phyloP scores from a whole-genome alignment of 2,329 filamentous ascomycete species.

The Phaeosphaeriaceae sp. region DNA sequence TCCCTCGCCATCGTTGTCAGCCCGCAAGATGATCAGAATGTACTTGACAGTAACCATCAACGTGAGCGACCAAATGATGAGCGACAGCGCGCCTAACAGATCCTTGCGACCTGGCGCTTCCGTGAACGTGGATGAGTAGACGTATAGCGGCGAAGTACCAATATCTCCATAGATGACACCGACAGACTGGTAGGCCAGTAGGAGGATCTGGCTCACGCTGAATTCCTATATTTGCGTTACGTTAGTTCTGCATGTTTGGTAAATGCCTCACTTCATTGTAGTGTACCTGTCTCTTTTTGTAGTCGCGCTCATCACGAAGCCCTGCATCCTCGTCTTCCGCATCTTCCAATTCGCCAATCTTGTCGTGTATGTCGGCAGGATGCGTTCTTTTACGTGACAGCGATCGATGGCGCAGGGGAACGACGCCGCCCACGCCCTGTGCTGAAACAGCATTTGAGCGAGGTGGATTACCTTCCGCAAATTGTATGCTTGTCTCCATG shows the following conservation, averaged over 20 bases:
- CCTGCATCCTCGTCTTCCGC: slow-evolving; percentile 43
- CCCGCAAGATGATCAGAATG: slow-evolving; percentile 68
- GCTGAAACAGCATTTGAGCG: slow-evolving; percentile 12
- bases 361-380: slow-evolving; percentile 69
- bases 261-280: not conserved
- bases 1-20: slow-evolving; percentile 75
- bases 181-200: slow-evolving; percentile 65
- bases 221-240: slow-evolving; percentile 26
- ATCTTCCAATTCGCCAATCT: slow-evolving; percentile 53
- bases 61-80: slow-evolving; percentile 73
- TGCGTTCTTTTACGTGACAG: slow-evolving; percentile 21
- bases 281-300: slow-evolving; percentile 39
- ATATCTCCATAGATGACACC: slow-evolving; percentile 76
- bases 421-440: slow-evolving; percentile 30
- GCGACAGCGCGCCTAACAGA: slow-evolving; percentile 69
- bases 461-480: slow-evolving; percentile 17
- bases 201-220: slow-evolving; percentile 32
- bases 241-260: slow-evolving; percentile 13
- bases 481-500: slow-evolving; percentile 37
- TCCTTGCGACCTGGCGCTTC: slow-evolving; percentile 59
- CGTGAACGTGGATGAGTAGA: slow-evolving; percentile 72
- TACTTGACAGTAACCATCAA: slow-evolving; percentile 76
- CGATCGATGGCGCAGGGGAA: slow-evolving; percentile 28
- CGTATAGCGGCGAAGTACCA: slow-evolving; percentile 72
- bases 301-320: slow-evolving; percentile 38